Base-by-base conservation (phyloP, 179 eudicot species). In the Beta lomatogona region DNA sequence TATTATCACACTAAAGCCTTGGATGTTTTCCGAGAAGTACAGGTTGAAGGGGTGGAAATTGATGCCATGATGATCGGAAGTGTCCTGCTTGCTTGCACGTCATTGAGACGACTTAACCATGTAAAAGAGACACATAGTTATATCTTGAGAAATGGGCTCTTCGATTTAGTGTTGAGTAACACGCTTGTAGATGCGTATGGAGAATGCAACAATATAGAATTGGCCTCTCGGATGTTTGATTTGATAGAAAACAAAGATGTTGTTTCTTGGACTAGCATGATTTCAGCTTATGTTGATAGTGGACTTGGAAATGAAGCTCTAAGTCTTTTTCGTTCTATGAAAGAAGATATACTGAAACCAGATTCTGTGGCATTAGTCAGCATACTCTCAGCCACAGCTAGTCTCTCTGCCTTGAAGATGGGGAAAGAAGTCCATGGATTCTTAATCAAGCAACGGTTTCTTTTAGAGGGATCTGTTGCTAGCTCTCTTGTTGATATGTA, bases 11-110 rank as follows among this genome's bases (percentile, higher is more conserved):
- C 78, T 57, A 86, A 80, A 75, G 98, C 95, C 57, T 81, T 95
- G 83, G 81, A 91, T 59, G 79, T 86, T 66, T 93, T 95, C 71
- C 84, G 83, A 45, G 80, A 91, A 90, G 88, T 84, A 76, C 89
- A 80, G 73, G 71, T 48, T 71, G 82, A 87, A 70, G 86, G 86
- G 50, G 81, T 85, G 15, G 71, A 76, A 63, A 83, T 83, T 60
- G 95, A 95, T 81, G 80, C 79, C 36, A 75, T 89, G 97, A 90
- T 92, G 91, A 88, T 95, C 31, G 95, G 90, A 63, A 92, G 98
- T 83, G 84, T 92, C 59, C 80, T 94, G 73, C 91, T 84, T 74
- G 95, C 94, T 73, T 94, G 92, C 80, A 82, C 88, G 74, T 94
- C 89, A 18, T 79, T 95, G 83, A 91, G 90, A 81, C 83, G 81